Evolutionary conservation across 1,284 basidiomycete species (phyloP).

Genomic region (Austroboletus niveus): DNA sequence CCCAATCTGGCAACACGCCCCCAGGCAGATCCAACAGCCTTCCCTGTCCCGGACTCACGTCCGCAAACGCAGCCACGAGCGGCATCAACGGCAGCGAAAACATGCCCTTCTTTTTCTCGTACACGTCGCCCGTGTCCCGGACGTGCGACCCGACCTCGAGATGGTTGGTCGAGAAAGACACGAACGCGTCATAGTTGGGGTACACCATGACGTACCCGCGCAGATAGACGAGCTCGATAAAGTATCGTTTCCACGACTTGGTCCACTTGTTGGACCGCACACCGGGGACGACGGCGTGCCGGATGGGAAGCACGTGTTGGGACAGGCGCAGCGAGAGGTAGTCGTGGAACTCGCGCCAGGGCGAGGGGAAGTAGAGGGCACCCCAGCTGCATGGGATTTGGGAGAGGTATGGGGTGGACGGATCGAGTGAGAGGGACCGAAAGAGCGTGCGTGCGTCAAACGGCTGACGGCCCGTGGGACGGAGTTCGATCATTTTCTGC

Average conservation of each 20-base stretch:
- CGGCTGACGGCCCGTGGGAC: constrained; percentile 59
- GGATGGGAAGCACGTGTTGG: constrained; percentile 42
- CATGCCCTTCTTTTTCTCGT: constrained; percentile 54
- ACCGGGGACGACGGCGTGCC: constrained; percentile 57
- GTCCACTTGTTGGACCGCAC: constrained; percentile 79
- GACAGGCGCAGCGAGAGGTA: constrained; percentile 70
- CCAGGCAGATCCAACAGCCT: constrained; percentile 59
- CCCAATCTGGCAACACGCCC: constrained; percentile 51
- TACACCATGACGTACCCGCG: constrained; percentile 85
- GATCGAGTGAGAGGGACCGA: constrained; percentile 38
- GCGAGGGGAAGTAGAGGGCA: constrained; percentile 83
- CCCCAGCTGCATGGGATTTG: constrained; percentile 88
- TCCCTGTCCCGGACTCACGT: neutral
- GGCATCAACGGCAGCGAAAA: constrained; percentile 71
- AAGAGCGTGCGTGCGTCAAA: constrained; percentile 69
- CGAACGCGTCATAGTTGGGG: constrained; percentile 69
- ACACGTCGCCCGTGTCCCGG: constrained; percentile 47
- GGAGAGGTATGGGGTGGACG: constrained; percentile 72
- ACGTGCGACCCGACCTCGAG: constrained; percentile 81
- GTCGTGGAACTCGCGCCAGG: constrained; percentile 80
- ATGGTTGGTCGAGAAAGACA: constrained; percentile 81
- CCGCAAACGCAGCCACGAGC: constrained; percentile 31
- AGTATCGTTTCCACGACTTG: constrained; percentile 83
- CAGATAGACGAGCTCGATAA: constrained; percentile 79
- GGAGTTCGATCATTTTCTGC: constrained; percentile 75